These are phyloP conservation scores for Cruciata laevipes DNA, from an alignment of 257 asterid genomes.

Conservation along the genomic window DNA sequence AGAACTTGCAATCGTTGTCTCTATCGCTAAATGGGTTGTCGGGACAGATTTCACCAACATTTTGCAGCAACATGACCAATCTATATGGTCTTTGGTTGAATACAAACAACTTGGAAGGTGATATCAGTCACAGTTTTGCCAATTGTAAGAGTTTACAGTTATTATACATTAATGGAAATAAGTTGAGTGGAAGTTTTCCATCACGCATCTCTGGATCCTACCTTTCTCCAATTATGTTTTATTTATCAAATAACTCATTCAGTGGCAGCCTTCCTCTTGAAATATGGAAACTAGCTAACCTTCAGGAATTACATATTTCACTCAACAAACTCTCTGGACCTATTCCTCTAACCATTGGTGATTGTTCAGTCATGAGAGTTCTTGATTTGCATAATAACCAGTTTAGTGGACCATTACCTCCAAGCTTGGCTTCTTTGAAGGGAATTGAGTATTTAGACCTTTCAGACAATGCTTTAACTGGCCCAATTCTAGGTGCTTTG, in stretches of 20 bases:
- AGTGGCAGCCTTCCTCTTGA: conserved; percentile 5
- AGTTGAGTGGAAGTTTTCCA: conserved; percentile 18
- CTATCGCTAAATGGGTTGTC: neutral
- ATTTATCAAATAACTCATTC: conserved; percentile 6
- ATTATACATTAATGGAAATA: conserved; percentile 19
- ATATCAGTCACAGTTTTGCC: conserved; percentile 15
- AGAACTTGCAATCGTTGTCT: neutral
- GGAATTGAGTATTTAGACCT: neutral
- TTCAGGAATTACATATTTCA: conserved; percentile 10
- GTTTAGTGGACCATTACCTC: neutral
- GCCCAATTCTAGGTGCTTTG: neutral
- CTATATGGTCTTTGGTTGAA: conserved; percentile 5
- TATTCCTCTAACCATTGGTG: conserved; percentile 11
- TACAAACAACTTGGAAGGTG: conserved; percentile 17
- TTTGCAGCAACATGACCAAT: conserved; percentile 14
- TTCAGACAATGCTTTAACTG: neutral
- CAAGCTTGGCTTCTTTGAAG: neutral
- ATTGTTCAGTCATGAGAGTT: conserved; percentile 5
- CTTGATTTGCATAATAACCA: neutral
- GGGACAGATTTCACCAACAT: neutral
- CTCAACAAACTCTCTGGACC: conserved; percentile 8
- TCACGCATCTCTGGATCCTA: conserved; percentile 5
- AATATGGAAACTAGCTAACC: neutral
- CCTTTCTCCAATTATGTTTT: conserved; percentile 12
- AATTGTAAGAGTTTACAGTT: conserved; percentile 11